These are phyloP conservation scores for Ustilago shanxiensis DNA, from an alignment of 1,284 basidiomycete species.

Conservation along the genomic window DNA sequence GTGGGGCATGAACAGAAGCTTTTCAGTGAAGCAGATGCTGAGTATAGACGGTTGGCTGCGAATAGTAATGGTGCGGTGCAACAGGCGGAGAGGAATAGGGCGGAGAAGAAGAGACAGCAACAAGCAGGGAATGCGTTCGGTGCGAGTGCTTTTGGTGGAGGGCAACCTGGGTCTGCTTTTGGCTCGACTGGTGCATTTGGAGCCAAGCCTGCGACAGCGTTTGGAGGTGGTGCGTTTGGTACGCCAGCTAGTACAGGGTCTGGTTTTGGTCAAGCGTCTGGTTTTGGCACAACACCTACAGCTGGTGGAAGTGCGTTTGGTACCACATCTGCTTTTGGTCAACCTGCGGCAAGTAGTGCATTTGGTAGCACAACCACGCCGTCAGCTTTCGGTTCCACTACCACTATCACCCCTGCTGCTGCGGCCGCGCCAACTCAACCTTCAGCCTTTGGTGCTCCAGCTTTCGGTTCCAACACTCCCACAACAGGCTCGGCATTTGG, in stretches of 20 bases:
- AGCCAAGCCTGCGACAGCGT: background rate
- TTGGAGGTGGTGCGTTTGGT: conserved; percentile 10
- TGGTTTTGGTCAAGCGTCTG: conserved; percentile 19
- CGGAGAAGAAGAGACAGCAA: conserved; percentile 34
- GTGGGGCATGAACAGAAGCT: conserved; percentile 46
- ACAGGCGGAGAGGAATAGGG: conserved; percentile 36
- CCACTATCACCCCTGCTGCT: background rate
- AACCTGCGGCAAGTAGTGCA: conserved; percentile 11
- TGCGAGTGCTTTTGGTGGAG: conserved; percentile 20
- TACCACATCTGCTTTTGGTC: conserved; percentile 11
- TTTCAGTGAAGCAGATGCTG: conserved; percentile 31
- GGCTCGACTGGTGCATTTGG: conserved; percentile 19
- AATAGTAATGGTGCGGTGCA: conserved; percentile 25
- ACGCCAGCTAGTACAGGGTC: background rate
- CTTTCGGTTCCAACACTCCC: conserved; percentile 18
- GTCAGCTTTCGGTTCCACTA: conserved; percentile 17
- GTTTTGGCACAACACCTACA: conserved; percentile 26
- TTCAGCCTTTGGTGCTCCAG: conserved; percentile 12
- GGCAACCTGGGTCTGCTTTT: conserved; percentile 14
- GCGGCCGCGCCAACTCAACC: background rate
- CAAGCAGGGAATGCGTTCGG: conserved; percentile 31
- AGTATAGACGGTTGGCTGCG: conserved; percentile 15
- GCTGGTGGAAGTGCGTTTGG: conserved; percentile 15
- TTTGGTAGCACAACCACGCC: conserved; percentile 17
- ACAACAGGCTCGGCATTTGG: background rate